These are phyloP conservation scores for Aspergillus steynii DNA, from an alignment of 495 filamentous ascomycete species.

Conservation along the genomic window DNA sequence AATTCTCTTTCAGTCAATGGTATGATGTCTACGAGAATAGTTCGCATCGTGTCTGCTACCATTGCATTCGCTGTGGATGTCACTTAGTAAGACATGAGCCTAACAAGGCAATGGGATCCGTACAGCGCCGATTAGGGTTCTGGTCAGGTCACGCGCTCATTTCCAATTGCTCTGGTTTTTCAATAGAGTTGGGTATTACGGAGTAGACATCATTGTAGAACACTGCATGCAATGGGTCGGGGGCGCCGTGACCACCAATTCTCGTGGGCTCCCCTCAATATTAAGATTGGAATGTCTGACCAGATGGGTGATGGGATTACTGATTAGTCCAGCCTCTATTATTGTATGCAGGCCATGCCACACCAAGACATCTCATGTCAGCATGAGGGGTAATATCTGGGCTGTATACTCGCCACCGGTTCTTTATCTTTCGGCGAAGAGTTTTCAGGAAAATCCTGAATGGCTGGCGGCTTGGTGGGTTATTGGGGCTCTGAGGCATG, in stretches of 20 bases:
- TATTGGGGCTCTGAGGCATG: too few relatives aligned
- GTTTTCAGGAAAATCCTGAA: too few relatives aligned
- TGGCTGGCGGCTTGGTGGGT: too few relatives aligned
- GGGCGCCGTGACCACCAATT: not conserved
- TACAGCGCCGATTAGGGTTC: not conserved
- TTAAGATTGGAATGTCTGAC: too few relatives aligned
- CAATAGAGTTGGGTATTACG: not conserved
- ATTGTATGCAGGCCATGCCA: too few relatives aligned
- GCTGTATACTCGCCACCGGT: too few relatives aligned
- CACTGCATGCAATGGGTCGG: too few relatives aligned
- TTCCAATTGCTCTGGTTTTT: not conserved
- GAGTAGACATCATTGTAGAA: not conserved
- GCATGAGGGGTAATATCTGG: too few relatives aligned
- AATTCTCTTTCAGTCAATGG: not conserved
- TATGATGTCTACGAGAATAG: not conserved
- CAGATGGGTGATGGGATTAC: too few relatives aligned
- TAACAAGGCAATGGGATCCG: not conserved
- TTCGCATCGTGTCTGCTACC: not conserved
- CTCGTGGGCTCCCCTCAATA: not conserved
- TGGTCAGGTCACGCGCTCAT: not conserved
- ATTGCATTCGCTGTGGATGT: not conserved
- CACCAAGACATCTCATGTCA: too few relatives aligned
- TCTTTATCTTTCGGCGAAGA: too few relatives aligned
- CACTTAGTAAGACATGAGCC: not conserved
- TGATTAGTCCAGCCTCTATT: too few relatives aligned